phyloP scores from a whole-genome alignment of 2,329 filamentous ascomycete genomes.

The Penicillium rolfsii region DNA sequence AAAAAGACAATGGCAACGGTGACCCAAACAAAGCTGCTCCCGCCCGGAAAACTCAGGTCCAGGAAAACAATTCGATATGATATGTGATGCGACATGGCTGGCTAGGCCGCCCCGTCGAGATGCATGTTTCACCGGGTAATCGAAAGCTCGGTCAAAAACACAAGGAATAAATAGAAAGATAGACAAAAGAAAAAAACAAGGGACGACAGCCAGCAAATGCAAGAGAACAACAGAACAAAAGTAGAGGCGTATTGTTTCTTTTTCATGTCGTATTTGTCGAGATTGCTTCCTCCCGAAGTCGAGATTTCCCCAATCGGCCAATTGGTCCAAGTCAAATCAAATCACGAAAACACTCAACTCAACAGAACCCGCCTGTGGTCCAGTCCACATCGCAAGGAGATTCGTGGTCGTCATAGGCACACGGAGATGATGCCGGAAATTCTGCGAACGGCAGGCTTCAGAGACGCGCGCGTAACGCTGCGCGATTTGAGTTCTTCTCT shows the following conservation, averaged over 20 bases:
- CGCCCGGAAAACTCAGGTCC: background rate
- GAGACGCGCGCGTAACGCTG: constrained; percentile 17
- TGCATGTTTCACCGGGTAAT: constrained; percentile 6
- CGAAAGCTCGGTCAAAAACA: constrained; percentile 16
- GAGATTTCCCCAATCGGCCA: background rate
- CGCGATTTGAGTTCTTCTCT: constrained; percentile 12
- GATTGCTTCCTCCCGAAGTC: background rate
- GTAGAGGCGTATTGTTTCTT: background rate
- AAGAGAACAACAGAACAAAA: constrained; percentile 3
- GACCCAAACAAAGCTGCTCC: background rate
- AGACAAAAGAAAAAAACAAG: background rate
- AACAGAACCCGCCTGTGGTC: constrained; percentile 11
- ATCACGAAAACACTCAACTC: constrained; percentile 5
- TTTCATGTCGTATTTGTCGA: constrained; percentile 1
- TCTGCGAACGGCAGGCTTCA: constrained; percentile 18
- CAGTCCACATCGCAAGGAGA: constrained; percentile 21
- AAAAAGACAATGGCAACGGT: background rate
- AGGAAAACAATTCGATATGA: constrained; percentile 12
- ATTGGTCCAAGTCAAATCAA: constrained; percentile 2
- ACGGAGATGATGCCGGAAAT: constrained; percentile 6
- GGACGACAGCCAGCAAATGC: background rate
- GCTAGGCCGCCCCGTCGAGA: constrained; percentile 5
- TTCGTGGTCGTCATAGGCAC: constrained; percentile 24
- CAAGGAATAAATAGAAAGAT: constrained; percentile 11
- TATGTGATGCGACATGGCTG: constrained; percentile 15